These are phyloP conservation scores for Grifola frondosa DNA, from an alignment of 1,284 basidiomycete species.

Conservation along the genomic window DNA sequence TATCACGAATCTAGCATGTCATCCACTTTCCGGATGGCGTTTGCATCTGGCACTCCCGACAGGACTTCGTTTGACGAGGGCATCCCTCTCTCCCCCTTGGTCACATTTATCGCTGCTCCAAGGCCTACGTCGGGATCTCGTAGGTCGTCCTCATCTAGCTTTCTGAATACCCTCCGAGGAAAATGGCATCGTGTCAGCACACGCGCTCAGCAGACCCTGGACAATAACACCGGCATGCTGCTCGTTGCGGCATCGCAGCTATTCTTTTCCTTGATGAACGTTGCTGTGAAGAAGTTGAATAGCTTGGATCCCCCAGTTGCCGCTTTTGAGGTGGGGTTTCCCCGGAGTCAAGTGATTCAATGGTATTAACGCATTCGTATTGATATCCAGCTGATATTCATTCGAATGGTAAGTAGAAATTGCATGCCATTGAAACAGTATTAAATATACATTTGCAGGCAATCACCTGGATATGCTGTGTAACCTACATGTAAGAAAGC, in stretches of 20 bases:
- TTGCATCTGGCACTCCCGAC: slow-evolving; percentile 17
- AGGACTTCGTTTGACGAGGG: slow-evolving; percentile 12
- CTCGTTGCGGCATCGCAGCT: slow-evolving; percentile 60
- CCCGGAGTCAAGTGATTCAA: neutral
- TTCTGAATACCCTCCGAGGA: neutral
- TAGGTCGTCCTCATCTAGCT: neutral
- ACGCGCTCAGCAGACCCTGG: slow-evolving; percentile 9
- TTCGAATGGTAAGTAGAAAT: slow-evolving; percentile 45
- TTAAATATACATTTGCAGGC: slow-evolving; percentile 23
- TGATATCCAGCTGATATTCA: slow-evolving; percentile 39
- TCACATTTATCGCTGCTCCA: slow-evolving; percentile 15
- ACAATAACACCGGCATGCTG: slow-evolving; percentile 58
- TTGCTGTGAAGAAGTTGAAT: slow-evolving; percentile 61
- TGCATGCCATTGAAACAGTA: neutral
- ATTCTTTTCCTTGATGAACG: slow-evolving; percentile 63
- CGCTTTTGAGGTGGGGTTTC: slow-evolving; percentile 48
- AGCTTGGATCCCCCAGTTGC: slow-evolving; percentile 58
- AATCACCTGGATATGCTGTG: slow-evolving; percentile 46
- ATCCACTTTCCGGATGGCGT: slow-evolving; percentile 16
- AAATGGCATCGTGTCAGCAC: neutral
- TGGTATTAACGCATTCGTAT: neutral
- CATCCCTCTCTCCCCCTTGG: slow-evolving; percentile 9
- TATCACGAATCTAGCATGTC: slow-evolving; percentile 9
- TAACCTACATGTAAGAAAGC: slow-evolving; percentile 41
- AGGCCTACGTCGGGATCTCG: neutral